Conservation (phyloP, 441 rosid species). For the Arabidopsis hybrid region DNA sequence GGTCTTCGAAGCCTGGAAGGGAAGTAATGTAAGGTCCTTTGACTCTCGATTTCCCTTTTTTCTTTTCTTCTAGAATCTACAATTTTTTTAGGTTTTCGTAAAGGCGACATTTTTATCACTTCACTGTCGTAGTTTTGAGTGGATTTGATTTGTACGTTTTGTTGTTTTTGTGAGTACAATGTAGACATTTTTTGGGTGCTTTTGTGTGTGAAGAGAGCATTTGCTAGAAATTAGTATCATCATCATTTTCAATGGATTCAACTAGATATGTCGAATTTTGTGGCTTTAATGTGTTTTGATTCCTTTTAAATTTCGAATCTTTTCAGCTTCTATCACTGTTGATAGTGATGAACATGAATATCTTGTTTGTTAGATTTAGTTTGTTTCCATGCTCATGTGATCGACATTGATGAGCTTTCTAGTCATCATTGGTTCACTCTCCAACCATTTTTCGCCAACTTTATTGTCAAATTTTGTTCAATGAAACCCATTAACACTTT, state of each 20-base stretch:
- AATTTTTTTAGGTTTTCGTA: slow-evolving; percentile 3
- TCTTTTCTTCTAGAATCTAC: too few species aligned
- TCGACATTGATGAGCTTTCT: neutral
- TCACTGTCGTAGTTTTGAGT: neutral
- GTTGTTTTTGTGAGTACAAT: neutral
- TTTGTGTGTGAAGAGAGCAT: neutral
- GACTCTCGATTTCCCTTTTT: neutral
- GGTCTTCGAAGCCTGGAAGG: slow-evolving; percentile 89
- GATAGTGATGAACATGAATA: neutral
- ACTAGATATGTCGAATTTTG: neutral
- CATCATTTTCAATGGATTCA: neutral
- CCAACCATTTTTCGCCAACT: neutral
- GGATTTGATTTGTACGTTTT: neutral
- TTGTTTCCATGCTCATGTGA: neutral
- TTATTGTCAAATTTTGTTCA: neutral
- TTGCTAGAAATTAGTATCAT: too few species aligned
- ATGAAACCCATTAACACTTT: neutral
- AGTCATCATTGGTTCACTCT: neutral
- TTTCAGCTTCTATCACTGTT: slow-evolving; percentile 8
- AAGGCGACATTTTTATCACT: neutral
- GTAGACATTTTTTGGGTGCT: neutral
- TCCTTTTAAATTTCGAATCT: neutral
- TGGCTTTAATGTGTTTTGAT: neutral
- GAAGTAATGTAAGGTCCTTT: slow-evolving; percentile 74
- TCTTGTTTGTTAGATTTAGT: neutral